Evolutionary conservation across 495 filamentous ascomycete species (phyloP), one percentile per base, ranked within the genome.

Genomic region (Letharia columbiana): DNA sequence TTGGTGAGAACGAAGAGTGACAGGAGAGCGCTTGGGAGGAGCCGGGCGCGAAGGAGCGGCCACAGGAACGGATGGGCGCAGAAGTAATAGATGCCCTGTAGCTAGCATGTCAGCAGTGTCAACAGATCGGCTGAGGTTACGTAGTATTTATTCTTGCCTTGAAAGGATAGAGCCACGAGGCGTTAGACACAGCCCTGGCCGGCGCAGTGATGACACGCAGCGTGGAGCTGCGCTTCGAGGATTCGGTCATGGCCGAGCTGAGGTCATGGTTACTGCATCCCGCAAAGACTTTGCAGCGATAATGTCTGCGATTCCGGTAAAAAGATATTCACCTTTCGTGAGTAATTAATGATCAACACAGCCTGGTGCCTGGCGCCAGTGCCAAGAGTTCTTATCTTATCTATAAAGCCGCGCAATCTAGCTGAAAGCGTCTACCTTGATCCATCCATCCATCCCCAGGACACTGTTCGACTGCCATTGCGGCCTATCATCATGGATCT

Each of bases 21-120:
- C 3, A 89, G 75, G 17, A 89, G 76, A 45, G 85, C 71, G 50
- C 82, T 78, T 15, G 86, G 85, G 2, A 88, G 69, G 0, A 89
- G 75, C 17, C 86, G 84, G 20, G 81, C 77, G 61, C 81, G 79
- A 41, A 87, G 79, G 4, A 88, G 75, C 40, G 86, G 85, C 74
- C 81, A 87, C n/a, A 89, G 78, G 68, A 84, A 88, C 6, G 79
- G 83, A 71, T 86, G 85, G 15, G 77, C 75, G 47, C 79, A 68
- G 70, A 86, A 87, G 69, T 85, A 88, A 68, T 78, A 78, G 61
- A 88, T 78, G 10, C 86, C 86, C 84, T 87, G 52, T 57, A 57
- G 15, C 15, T 20, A 6, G 8, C 54, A 4, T 20, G 15, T 57
- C 20, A 57, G 54, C 13, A 57, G 1, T 57, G 6, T 37, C 5